Evolutionary conservation across 768 basidiomycete species (phyloP), one percentile per base, ranked within the genome.

Genomic region (Pisolithus marmoratus): DNA sequence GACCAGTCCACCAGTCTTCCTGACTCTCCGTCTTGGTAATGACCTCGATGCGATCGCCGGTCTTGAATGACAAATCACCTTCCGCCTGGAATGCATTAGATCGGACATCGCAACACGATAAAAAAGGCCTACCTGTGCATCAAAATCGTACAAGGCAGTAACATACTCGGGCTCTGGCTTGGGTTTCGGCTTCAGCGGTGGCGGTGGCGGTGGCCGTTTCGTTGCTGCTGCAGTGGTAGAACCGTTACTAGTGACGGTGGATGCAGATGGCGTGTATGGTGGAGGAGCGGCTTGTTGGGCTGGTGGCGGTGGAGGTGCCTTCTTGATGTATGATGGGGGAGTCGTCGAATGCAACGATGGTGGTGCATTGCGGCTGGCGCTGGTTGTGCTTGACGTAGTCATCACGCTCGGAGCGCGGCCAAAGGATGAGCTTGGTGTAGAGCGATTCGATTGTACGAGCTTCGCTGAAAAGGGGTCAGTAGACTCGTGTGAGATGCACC

Each of bases 1-100:
- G 78, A 7, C 95, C 94, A 24, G 94, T 96, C 95, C 95, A 98
- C 94, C 94, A 97, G 64, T 98, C 94, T 64, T 98, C 91, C 24
- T 84, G 64, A 61, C 83, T 94, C 7, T 79, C 80, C 17, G 86
- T 84, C 68, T 81, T 81, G 68, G 94, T 85, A 34, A 96, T 78
- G 49, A 98, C 74, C 70, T 95, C 92, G 67, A 98, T 97, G 58
- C 79, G 75, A 68, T 97, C 94, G 15, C 95, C 95, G 15, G 83
- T 81, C 55, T 76, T 82, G 74, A 98, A 98, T 1, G 85, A 87
- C 51, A 98, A 72, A 69, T 98, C 95, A 2, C 95, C 95, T 0
- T 89, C 92, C 38, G 94, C 90, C 82, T 90, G 57, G 46, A 24
- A n/a, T 20, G 48, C 5, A 15, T 5, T 34, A 38, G 3, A 34